Base-by-base conservation (phyloP, 1,284 basidiomycete species). In the Malassezia vespertilionis region DNA sequence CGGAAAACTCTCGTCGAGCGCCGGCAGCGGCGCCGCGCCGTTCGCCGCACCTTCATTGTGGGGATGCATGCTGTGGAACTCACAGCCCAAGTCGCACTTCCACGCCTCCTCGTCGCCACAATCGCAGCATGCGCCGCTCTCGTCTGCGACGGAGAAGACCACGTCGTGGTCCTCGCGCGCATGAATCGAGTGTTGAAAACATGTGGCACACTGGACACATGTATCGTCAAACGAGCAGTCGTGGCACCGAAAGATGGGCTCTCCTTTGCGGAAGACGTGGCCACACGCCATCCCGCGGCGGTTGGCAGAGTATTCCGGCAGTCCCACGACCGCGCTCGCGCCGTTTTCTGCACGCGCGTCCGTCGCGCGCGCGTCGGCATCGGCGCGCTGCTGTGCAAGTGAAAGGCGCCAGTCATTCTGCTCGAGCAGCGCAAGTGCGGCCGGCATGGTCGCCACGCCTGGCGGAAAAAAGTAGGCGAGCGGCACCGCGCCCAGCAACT, bases 81-180 rank as follows among this genome's bases (percentile, higher is more conserved):
- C 52, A 42, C 67, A 70, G 33, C 62, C 47, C 17, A 70, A 48
- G 18, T 63, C 58, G 22, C 51, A 44, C 30, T 54, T 62, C 67
- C 67, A 70, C 5, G 67, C 67, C 50, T 70, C 67, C 18, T 59
- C 57, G 39, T 70, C 67, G 33, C 67, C 67, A 44, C 67, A 70
- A 40, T 70, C 67, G 41, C 67, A 70, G 49, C 65, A 69, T 17
- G 64, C 65, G 18, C 63, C 65, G 24, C 54, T 54, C 12, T 61
- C 58, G 28, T 57, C 52, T 8, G 59, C 61, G 33, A 70, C 58
- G 40, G 57, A 60, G 32, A 70, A 70, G 37, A 69, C 56, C 26
- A 69, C 58, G 38, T 70, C 67, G 42, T 70, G 67, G 21, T 53
- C 47, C 23, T 66, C 56, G 30, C 44, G 46, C 21, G 47, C 50